phyloP scores from a whole-genome alignment of 1,284 basidiomycete genomes.

The Amylostereum areolatum region DNA sequence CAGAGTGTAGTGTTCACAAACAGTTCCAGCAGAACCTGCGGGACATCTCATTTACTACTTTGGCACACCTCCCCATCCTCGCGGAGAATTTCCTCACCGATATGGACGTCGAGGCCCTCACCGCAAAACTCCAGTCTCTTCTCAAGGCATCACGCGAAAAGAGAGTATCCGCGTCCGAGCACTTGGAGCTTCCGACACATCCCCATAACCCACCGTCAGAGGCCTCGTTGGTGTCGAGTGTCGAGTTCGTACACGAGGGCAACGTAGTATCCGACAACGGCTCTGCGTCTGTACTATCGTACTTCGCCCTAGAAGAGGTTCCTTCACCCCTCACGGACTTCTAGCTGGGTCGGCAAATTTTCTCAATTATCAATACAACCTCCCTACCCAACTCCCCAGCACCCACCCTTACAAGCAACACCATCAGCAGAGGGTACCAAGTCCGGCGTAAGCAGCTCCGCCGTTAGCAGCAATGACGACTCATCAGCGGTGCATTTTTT shows the following conservation, averaged over 20 bases:
- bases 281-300: conserved; percentile 33
- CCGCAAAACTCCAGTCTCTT: conserved; percentile 57
- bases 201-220: conserved; percentile 20
- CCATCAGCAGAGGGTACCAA: not conserved
- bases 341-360: conserved; percentile 50
- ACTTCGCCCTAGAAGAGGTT: conserved; percentile 20
- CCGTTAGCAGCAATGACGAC: conserved; percentile 8
- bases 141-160: conserved; percentile 25
- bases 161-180: conserved; percentile 1
- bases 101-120: conserved; percentile 82
- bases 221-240: conserved; percentile 39
- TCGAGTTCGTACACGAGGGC: conserved; percentile 35
- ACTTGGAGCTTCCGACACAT: conserved; percentile 9
- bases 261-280: conserved; percentile 49
- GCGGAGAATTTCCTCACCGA: conserved; percentile 65
- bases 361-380: too few relatives aligned
- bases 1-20: conserved; percentile 51
- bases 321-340: conserved; percentile 28
- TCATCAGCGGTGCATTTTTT: conserved; percentile 4
- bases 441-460: conserved; percentile 12
- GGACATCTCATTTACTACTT: conserved; percentile 76
- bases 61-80: conserved; percentile 76
- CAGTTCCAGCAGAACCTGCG: conserved; percentile 82
- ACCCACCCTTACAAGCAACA: conserved; percentile 1
- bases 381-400: conserved; percentile 10